A percentile compares a stretch with the other conserved stretches of the same genome.
These are phyloP conservation scores for Canna indica DNA, from an alignment of 176 grass and related monocot species.

Conservation along the genomic window DNA sequence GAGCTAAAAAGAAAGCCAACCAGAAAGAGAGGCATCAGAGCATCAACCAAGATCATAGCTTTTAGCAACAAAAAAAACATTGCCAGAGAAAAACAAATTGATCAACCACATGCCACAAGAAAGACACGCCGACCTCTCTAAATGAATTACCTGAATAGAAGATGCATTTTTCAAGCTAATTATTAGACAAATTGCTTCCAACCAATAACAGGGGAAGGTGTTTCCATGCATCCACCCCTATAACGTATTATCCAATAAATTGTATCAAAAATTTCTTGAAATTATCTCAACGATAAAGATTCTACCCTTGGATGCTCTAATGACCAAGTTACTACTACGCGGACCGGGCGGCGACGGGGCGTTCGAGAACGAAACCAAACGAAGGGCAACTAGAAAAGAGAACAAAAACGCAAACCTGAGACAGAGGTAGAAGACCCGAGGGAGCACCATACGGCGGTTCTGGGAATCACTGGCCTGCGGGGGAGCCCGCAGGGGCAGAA, in stretches of 20 bases:
- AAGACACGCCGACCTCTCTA: too few species aligned
- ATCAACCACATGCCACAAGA: too few species aligned
- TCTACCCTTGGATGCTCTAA: too few species aligned
- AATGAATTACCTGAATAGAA: too few species aligned
- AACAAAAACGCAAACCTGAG: slow-evolving; percentile 16
- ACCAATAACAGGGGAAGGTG: too few species aligned
- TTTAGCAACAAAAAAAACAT: not conserved
- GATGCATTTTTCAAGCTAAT: not conserved
- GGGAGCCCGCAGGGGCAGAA: slow-evolving; percentile 28
- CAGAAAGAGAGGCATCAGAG: too few species aligned
- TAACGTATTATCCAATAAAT: too few species aligned
- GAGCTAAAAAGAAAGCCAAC: not conserved
- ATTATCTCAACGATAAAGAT: not conserved
- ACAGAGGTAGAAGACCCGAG: slow-evolving; percentile 19
- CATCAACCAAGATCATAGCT: not conserved
- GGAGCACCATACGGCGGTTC: slow-evolving; percentile 23
- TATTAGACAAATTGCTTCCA: too few species aligned
- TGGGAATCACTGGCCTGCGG: slow-evolving; percentile 16
- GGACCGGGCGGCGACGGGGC: too few species aligned
- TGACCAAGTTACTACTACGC: too few species aligned
- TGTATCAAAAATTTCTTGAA: not conserved
- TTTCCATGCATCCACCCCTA: too few species aligned
- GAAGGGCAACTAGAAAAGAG: not conserved
- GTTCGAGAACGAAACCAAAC: not conserved
- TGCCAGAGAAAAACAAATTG: too few species aligned